A percentile compares a stretch with the other conserved stretches of the same genome.
phyloP scores from a whole-genome alignment of 805 yeast genomes.

The Torulaspora franciscae region DNA sequence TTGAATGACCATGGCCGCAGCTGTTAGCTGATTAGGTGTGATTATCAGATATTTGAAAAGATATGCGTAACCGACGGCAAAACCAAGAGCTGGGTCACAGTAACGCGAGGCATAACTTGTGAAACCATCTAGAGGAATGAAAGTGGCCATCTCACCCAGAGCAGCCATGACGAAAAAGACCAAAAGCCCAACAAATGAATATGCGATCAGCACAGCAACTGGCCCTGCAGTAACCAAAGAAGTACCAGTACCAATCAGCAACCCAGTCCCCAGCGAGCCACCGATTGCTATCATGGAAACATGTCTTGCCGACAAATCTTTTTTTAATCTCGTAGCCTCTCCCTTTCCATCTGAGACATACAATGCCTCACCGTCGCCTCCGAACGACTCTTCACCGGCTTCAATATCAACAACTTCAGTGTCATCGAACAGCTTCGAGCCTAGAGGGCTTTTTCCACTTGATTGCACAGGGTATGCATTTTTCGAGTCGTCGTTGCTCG shows the following conservation, averaged over 20 bases:
- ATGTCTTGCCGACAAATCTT: constrained; percentile 48
- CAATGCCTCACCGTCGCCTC: background rate
- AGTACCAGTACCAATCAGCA: constrained; percentile 70
- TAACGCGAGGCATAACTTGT: constrained; percentile 53
- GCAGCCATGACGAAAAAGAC: constrained; percentile 67
- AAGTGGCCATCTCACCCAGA: constrained; percentile 65
- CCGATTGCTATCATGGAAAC: constrained; percentile 75
- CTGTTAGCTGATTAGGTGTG: constrained; percentile 42
- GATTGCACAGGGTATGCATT: background rate
- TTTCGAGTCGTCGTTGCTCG: background rate
- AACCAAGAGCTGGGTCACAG: constrained; percentile 45
- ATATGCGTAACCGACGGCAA: constrained; percentile 44
- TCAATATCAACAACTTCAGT: background rate
- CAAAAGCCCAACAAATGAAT: constrained; percentile 62
- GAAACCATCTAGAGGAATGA: constrained; percentile 63
- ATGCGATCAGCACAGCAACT: constrained; percentile 52
- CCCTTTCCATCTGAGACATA: constrained; percentile 13
- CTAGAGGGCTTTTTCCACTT: background rate
- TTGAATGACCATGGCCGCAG: constrained; percentile 44
- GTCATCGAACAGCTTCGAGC: background rate
- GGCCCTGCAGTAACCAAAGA: constrained; percentile 69
- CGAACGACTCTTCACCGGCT: background rate
- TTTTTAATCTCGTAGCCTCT: constrained; percentile 23
- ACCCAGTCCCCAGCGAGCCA: constrained; percentile 79
- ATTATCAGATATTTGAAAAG: constrained; percentile 43